phyloP scores from a whole-genome alignment of 1,139 yeast genomes.

The Eremothecium coryli region DNA sequence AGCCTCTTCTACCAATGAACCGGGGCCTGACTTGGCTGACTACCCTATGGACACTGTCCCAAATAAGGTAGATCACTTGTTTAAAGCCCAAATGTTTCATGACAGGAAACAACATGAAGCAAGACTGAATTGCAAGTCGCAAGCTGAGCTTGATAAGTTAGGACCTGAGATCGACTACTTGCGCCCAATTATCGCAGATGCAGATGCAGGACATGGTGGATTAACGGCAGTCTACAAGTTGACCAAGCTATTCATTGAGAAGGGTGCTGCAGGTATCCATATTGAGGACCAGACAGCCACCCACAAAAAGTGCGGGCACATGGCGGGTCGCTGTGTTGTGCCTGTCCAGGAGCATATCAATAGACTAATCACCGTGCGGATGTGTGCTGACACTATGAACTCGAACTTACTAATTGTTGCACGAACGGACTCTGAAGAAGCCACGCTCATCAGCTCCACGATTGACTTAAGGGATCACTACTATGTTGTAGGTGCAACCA shows the following conservation, averaged over 20 bases:
- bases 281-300: constrained; percentile 99
- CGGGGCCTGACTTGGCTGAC: constrained; percentile 96
- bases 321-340: constrained; percentile 97
- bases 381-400: constrained; percentile 90
- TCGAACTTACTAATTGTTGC: constrained; percentile 82
- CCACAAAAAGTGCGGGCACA: constrained; percentile 91
- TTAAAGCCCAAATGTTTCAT: constrained; percentile 95
- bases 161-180: constrained; percentile 58
- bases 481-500: constrained; percentile 84
- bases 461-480: constrained; percentile 93
- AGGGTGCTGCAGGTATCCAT: constrained; percentile 98
- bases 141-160: constrained; percentile 37
- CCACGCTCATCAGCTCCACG: constrained; percentile 85
- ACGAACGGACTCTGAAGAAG: constrained; percentile 96
- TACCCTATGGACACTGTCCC: constrained; percentile 99
- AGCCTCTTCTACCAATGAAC: constrained; percentile 94
- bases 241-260: constrained; percentile 92
- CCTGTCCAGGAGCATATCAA: constrained; percentile 97
- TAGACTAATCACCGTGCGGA: constrained; percentile 87
- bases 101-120: constrained; percentile 94
- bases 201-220: constrained; percentile 99
- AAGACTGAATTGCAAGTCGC: constrained; percentile 59
- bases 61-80: constrained; percentile 92
- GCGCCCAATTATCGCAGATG: constrained; percentile 94
- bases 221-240: constrained; percentile 90